A percentile compares a stretch with the other conserved stretches of the same genome.
Conservation (phyloP, 306 rosid genomes). For the Alnus glutinosa region DNA sequence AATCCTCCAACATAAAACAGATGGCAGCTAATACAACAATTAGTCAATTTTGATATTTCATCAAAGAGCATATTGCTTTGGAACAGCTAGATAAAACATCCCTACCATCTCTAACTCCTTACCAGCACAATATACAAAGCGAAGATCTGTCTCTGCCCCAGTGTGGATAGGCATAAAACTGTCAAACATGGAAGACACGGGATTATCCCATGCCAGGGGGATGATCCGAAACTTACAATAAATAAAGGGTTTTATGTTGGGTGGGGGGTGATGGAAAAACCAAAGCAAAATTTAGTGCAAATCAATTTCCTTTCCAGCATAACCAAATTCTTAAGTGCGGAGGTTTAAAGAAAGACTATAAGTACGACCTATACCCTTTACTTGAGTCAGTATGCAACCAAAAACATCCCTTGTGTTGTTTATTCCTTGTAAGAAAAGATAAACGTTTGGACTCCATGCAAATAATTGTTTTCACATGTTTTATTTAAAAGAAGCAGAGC, state of each 20-base stretch:
- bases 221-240: conserved; percentile 8
- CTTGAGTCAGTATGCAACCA: not conserved
- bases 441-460: not conserved
- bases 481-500: not conserved
- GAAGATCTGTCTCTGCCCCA: conserved; percentile 90
- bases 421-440: not conserved
- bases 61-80: conserved; percentile 14
- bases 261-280: not conserved
- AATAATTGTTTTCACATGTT: not conserved
- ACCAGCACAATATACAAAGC: conserved; percentile 95
- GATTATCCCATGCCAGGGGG: conserved; percentile 18
- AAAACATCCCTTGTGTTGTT: not conserved
- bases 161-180: conserved; percentile 84
- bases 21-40: conserved; percentile 69
- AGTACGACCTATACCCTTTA: not conserved
- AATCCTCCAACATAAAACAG: conserved; percentile 74
- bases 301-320: not conserved
- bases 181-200: conserved; percentile 26
- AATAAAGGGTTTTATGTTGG: not conserved
- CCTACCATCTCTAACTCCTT: conserved; percentile 27
- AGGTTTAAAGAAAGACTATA: not conserved
- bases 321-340: not conserved
- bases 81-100: conserved; percentile 6
- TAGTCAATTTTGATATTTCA: conserved; percentile 29
- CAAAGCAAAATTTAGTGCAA: not conserved